Conservation (phyloP, 1,284 basidiomycete genomes). For the Apiotrichum sp. region DNA sequence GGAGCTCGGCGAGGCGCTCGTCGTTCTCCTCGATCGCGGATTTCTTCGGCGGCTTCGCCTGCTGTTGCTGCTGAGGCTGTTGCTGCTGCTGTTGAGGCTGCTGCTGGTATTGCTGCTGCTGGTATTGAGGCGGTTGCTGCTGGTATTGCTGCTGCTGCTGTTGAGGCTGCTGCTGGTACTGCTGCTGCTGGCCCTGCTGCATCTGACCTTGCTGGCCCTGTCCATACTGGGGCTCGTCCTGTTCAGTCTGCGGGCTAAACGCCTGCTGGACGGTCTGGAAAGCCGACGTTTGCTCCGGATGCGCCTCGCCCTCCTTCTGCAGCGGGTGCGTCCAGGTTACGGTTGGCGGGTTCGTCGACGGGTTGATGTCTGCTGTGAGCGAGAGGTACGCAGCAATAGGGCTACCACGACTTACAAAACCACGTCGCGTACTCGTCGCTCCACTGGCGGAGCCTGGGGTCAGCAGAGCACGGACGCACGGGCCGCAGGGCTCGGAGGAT, state of each 20-base stretch:
- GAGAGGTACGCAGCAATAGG: too few relatives aligned
- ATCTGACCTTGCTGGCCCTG: neutral
- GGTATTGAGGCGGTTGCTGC: neutral
- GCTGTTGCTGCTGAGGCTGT: neutral
- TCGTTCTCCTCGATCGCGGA: neutral
- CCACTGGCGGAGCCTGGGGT: constrained; percentile 28
- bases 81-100: neutral
- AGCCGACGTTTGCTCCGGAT: constrained; percentile 30
- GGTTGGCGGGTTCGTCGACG: constrained; percentile 30
- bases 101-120: neutral
- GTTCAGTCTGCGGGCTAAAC: neutral
- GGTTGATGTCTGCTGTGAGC: constrained; percentile 21
- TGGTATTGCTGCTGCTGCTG: neutral
- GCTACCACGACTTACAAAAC: constrained; percentile 16
- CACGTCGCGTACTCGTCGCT: constrained; percentile 25
- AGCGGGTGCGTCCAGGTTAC: constrained; percentile 35
- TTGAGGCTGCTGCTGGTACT: neutral
- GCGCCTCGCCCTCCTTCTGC: constrained; percentile 21
- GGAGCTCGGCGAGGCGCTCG: constrained; percentile 2
- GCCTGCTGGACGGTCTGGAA: neutral
- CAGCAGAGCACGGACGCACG: too few relatives aligned
- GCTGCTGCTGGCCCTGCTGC: neutral
- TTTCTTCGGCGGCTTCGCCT: neutral
- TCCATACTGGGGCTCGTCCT: neutral
- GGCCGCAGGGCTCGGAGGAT: too few relatives aligned